These are phyloP conservation scores for Globisporangium lucens DNA, from an alignment of 352 stramenopile species.

Conservation along the genomic window DNA sequence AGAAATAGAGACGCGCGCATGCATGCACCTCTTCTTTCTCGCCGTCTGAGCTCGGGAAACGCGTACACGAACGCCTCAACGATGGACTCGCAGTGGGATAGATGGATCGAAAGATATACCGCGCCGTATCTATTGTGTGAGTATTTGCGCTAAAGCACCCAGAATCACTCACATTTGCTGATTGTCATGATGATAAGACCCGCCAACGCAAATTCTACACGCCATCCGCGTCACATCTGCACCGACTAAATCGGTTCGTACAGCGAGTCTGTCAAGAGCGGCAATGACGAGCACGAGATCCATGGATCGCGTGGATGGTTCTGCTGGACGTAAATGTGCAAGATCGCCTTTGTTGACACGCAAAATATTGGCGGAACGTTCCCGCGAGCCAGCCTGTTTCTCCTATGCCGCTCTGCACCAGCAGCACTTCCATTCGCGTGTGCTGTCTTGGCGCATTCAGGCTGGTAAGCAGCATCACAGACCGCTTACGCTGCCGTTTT, in stretches of 20 bases:
- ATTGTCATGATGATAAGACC: background rate
- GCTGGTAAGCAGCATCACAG: background rate
- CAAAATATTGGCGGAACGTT: constrained; percentile 12
- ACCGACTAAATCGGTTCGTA: background rate
- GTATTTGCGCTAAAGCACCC: background rate
- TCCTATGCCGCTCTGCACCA: background rate
- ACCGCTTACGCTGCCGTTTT: background rate
- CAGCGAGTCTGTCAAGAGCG: background rate
- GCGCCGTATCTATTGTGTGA: background rate
- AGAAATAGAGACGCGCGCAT: background rate
- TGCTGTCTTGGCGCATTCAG: background rate
- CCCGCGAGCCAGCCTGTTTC: background rate
- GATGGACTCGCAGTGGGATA: background rate
- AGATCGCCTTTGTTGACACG: background rate
- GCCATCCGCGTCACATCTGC: background rate
- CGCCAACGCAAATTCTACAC: background rate
- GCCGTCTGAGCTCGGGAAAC: background rate
- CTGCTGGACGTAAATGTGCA: background rate
- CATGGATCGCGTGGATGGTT: background rate
- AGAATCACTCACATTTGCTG: background rate
- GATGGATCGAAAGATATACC: background rate
- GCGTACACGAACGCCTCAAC: background rate
- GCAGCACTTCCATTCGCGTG: background rate
- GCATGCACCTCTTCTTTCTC: background rate
- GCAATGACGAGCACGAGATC: background rate